Percentiles rank a stretch among this genome's conserved stretches.
Conservation (phyloP, 1,284 basidiomycete genomes). For the Cutaneotrichosporon arboriforme region DNA sequence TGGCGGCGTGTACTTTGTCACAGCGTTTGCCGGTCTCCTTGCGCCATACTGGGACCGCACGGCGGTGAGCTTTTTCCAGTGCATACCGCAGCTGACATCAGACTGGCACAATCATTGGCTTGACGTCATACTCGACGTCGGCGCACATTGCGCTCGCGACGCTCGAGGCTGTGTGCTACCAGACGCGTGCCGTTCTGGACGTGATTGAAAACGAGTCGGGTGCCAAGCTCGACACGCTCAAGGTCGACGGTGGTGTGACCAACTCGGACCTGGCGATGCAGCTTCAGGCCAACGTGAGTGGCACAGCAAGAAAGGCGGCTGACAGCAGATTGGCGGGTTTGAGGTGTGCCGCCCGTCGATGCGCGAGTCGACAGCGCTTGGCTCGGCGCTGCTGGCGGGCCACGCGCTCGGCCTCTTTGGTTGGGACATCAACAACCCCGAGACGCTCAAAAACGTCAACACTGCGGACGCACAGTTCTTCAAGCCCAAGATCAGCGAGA, state of each 20-base stretch:
- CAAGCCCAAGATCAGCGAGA: slow-evolving; percentile 56
- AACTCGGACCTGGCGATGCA: slow-evolving; percentile 77
- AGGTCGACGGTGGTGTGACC: slow-evolving; percentile 92
- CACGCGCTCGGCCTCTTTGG: slow-evolving; percentile 82
- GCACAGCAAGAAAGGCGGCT: not conserved
- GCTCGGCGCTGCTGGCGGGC: slow-evolving; percentile 93
- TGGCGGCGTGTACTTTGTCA: slow-evolving; percentile 96
- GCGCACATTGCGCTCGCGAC: slow-evolving; percentile 91
- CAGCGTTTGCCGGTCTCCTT: slow-evolving; percentile 86
- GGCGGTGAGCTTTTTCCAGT: slow-evolving; percentile 16
- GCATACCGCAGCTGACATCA: not conserved
- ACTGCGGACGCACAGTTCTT: slow-evolving; percentile 74
- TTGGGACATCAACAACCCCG: slow-evolving; percentile 84
- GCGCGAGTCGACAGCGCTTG: slow-evolving; percentile 94
- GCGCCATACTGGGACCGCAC: slow-evolving; percentile 57
- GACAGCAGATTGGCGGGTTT: slow-evolving; percentile 68
- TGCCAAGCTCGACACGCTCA: slow-evolving; percentile 68
- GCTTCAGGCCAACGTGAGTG: slow-evolving; percentile 68
- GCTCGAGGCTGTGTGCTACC: slow-evolving; percentile 69
- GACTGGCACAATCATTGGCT: slow-evolving; percentile 45
- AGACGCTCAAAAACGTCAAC: slow-evolving; percentile 83
- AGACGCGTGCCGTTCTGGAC: slow-evolving; percentile 90
- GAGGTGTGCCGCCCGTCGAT: slow-evolving; percentile 87
- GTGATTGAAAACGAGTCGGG: slow-evolving; percentile 56
- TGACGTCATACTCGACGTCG: slow-evolving; percentile 88